Evolutionary conservation across 306 rosid genomes (phyloP).

Genomic region (Gillenia trifoliata): DNA sequence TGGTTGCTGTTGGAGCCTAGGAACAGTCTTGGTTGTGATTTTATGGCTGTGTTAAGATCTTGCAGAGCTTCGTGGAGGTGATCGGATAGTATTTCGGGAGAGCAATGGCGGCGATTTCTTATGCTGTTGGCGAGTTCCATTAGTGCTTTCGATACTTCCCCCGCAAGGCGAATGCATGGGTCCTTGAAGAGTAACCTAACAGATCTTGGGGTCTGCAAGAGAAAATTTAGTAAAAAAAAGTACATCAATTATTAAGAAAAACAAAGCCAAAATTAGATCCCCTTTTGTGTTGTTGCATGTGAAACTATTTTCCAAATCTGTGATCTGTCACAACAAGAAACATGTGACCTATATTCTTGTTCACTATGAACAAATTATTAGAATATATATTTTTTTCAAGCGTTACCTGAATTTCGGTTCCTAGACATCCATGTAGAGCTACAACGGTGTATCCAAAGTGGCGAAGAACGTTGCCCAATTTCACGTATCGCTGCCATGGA

Average conservation of each 20-base stretch:
- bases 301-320: constrained; percentile 9
- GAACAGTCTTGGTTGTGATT: constrained; percentile 91
- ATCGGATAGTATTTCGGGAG: constrained; percentile 86
- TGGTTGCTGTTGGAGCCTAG: constrained; percentile 66
- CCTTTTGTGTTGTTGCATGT: constrained; percentile 1
- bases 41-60: constrained; percentile 79
- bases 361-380: neutral
- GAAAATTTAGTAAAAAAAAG: neutral
- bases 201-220: constrained; percentile 62
- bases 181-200: constrained; percentile 81
- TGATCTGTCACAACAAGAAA: constrained; percentile 2
- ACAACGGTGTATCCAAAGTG: constrained; percentile 90
- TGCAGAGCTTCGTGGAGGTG: constrained; percentile 87
- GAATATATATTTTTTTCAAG: neutral
- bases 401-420: constrained; percentile 82
- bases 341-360: neutral
- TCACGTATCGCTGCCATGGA: constrained; percentile 93
- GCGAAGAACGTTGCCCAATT: constrained; percentile 86
- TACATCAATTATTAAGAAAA: neutral
- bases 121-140: constrained; percentile 78
- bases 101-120: constrained; percentile 72
- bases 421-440: constrained; percentile 86
- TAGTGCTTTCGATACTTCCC: constrained; percentile 73
- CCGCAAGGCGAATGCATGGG: constrained; percentile 65
- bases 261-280: neutral